Evolutionary conservation across 768 basidiomycete species (phyloP), one percentile per base, ranked within the genome.

Genomic region (Pleurotus giganteus): DNA sequence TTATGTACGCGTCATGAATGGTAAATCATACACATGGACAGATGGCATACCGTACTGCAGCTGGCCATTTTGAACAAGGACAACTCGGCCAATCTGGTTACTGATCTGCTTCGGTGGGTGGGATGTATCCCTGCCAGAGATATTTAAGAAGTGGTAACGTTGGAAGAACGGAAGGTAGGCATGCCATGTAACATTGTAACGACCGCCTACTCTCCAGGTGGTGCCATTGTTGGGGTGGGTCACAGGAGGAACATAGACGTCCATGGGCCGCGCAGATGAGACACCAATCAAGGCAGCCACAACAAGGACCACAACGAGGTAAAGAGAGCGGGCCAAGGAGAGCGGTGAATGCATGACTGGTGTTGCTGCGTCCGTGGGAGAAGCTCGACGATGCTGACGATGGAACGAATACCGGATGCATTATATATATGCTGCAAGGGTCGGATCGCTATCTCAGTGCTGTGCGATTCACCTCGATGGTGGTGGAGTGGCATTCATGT

Each of bases 121-220:
- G n/a, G 71, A 60, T n/a, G 66, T 67, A 57, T 77, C 66, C 75
- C 75, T 77, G 56, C 2, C 8, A 11, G 1, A 13, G n/a, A 23
- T 17, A 34, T 17, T 36, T 4, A 19, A 24, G 19, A n/a, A 23
- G 11, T 27, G 41, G 28, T 50, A 8, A 8, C 12, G 9, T 1
- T 9, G 15, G 1, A 42, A 12, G 27, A 19, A n/a, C 7, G 24
- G 15, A 11, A 19, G 5, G 44, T 41, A 2, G n/a, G 58, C 71
- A n/a, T 60, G 77, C 81, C 81, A 83, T 17, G 79, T 81, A 17
- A 83, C 80, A 7, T 72, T 79, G 49, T 78, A 65, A 1, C 58
- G 67, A 49, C 74, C 55, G 4, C 78, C 78, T 11, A 77, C 69
- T 24, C 64, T 62, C 82, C 80, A 82, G 26, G 78, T 66, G 4